phyloP scores from a whole-genome alignment of 208 protist genomes.

The Crithidia bombi region DNA sequence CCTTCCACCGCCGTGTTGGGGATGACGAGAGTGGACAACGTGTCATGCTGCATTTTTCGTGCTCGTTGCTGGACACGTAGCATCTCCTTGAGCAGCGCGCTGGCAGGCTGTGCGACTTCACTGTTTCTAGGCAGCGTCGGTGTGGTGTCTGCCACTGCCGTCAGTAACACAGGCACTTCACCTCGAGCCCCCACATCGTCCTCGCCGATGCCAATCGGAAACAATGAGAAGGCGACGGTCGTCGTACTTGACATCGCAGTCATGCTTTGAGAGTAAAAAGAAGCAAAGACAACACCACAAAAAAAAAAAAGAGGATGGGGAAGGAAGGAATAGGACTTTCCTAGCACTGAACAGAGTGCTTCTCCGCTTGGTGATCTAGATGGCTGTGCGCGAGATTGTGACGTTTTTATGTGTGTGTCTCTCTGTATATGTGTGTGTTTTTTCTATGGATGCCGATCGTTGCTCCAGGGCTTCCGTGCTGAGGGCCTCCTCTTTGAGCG shows the following conservation, averaged over 20 bases:
- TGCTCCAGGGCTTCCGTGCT: too few relatives aligned
- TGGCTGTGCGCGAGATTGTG: too few relatives aligned
- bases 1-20: not conserved
- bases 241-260: not conserved
- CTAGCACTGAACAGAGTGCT: too few relatives aligned
- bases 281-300: too few relatives aligned
- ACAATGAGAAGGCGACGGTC: conserved; percentile 25
- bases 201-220: conserved; percentile 27
- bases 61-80: not conserved
- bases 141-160: conserved; percentile 6
- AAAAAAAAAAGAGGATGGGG: too few relatives aligned
- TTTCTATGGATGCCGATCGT: too few relatives aligned
- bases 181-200: conserved; percentile 2
- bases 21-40: not conserved
- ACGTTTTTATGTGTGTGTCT: too few relatives aligned
- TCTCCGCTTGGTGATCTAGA: too few relatives aligned
- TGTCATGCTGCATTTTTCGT: not conserved
- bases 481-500: too few relatives aligned
- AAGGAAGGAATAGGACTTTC: too few relatives aligned
- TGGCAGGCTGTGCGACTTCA: not conserved
- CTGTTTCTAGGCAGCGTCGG: not conserved
- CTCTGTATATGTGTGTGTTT: too few relatives aligned
- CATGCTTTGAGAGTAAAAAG: too few relatives aligned
- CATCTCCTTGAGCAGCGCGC: not conserved
- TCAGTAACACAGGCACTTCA: conserved; percentile 25